Evolutionary conservation across 1,284 basidiomycete genomes (phyloP), one percentile per base, ranked within the genome.

Genomic region (Afroboletus lepidellus): DNA sequence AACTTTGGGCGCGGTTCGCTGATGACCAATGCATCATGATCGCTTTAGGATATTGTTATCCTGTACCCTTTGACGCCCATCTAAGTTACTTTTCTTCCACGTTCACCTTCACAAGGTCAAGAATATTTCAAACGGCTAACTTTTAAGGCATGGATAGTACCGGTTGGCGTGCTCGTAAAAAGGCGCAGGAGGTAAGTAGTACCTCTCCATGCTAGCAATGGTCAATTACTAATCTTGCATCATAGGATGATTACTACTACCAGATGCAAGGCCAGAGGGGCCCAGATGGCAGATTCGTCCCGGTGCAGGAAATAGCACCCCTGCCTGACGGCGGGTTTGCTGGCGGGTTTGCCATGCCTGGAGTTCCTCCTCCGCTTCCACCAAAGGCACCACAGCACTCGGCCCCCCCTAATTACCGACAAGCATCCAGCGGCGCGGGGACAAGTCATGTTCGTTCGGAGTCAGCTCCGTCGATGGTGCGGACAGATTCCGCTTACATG

Each of bases 101-200:
- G 34, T 23, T 44, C 38, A 39, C 44, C 36, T 9, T 27, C 18
- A 2, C 30, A 42, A 39, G 21, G 5, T 41, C 15, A 6, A 37
- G 39, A 50, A 23, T n/a, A n/a, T 16, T 21, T 25, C 23, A 21
- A 45, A 25, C 43, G 25, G 23, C 34, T 36, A 34, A 12, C n/a
- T n/a, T n/a, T n/a, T n/a, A 8, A 41, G 42, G 20, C 42, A 88
- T 41, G 37, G 46, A 48, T 32, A 48, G 78, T 51, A 72, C 80
- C 51, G 87, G 87, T 47, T 89, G 86, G 86, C 78, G 78, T 59
- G 84, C 85, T 38, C 74, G 74, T 16, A 77, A 75, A 38, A 72
- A 74, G 55, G 83, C 80, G 3, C 65, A 73, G 48, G 74, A 73
- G 67, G 83, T 75, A 55, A 56, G 65, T 48, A 27, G 12, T 15